Evolutionary conservation across 306 rosid species (phyloP), one percentile per base, ranked within the genome.

Genomic region (Acacia crassicarpa): DNA sequence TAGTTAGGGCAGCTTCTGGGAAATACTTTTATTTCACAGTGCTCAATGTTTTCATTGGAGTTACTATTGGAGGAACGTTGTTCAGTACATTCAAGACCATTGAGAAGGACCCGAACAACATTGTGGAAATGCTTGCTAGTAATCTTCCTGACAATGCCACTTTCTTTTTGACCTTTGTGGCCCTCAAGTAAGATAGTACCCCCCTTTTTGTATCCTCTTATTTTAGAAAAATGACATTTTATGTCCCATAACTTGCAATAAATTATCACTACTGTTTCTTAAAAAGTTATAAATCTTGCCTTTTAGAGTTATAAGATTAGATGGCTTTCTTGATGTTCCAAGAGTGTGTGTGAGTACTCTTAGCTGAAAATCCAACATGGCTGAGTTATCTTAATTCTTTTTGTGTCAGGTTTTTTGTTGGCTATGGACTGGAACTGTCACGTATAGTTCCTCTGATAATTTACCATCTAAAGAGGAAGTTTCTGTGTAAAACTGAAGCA

Each of bases 351-450:
- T 2, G 32, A 5, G 67, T 11, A 23, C 17, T 12, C 27, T 61
- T 25, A 1, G 67, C 67, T 62, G 38, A 62, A 62, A 63, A 30
- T 63, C 69, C n/a, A 14, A 63, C n/a, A 62, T 62, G 69, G 35
- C 38, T 63, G 69, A 30, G 30, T 63, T 62, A 4, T 62, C 68
- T 62, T 5, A 38, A 6, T 59, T 43, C 45, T 33, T 35, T 79
- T 81, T 74, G 48, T 80, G 20, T n/a, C 81, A 96, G 99, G 92
- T 93, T 93, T 72, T 96, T 96, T 16, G 85, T 92, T 54, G 99
- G 98, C 67, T 96, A 93, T 80, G 99, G 99, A 73, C 97, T 96
- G 40, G 97, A 96, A 78, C 87, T 96, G 81, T 89, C 98, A 32
- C 91, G 99, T 75, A 1, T 96, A 63, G 89, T 96, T 81, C 98